Conservation (phyloP, 345 rosid species). For the Carallia pectinifolia region DNA sequence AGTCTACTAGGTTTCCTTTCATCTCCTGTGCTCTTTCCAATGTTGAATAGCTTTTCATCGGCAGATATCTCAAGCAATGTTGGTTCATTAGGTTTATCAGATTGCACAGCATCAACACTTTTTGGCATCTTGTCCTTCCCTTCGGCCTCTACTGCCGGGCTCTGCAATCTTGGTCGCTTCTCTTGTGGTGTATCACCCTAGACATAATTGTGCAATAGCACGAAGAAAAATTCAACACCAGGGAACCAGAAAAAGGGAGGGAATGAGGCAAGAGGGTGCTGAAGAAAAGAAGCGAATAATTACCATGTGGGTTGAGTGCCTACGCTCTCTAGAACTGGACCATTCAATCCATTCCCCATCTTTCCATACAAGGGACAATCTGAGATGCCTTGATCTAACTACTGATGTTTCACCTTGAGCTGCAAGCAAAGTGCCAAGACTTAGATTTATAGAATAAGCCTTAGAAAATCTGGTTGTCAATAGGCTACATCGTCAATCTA, state of each 20-base stretch:
- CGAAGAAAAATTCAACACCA: background rate
- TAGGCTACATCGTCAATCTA: background rate
- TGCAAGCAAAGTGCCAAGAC: conserved; percentile 35
- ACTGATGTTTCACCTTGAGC: conserved; percentile 61
- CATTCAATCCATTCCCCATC: conserved; percentile 88
- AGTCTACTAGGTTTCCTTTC: conserved; percentile 50
- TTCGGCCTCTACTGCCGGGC: conserved; percentile 45
- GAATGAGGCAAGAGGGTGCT: background rate
- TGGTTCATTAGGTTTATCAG: conserved; percentile 47
- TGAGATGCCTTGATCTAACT: conserved; percentile 76
- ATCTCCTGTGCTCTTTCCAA: conserved; percentile 59
- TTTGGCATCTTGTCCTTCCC: conserved; percentile 48
- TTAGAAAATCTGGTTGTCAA: background rate
- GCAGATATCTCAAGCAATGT: conserved; percentile 50
- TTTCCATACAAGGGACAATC: conserved; percentile 83
- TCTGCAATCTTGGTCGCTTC: conserved; percentile 60
- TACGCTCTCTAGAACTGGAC: conserved; percentile 45
- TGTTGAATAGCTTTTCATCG: conserved; percentile 58
- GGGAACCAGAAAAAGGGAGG: background rate
- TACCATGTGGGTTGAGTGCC: conserved; percentile 54
- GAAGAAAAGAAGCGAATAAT: conserved; percentile 13
- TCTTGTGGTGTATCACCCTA: conserved; percentile 90
- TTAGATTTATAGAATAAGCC: conserved; percentile 5
- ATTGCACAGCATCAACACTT: conserved; percentile 30
- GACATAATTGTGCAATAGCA: conserved; percentile 10